Evolutionary conservation across 805 yeast species (phyloP).

Genomic region (Yamadazyma sp.): DNA sequence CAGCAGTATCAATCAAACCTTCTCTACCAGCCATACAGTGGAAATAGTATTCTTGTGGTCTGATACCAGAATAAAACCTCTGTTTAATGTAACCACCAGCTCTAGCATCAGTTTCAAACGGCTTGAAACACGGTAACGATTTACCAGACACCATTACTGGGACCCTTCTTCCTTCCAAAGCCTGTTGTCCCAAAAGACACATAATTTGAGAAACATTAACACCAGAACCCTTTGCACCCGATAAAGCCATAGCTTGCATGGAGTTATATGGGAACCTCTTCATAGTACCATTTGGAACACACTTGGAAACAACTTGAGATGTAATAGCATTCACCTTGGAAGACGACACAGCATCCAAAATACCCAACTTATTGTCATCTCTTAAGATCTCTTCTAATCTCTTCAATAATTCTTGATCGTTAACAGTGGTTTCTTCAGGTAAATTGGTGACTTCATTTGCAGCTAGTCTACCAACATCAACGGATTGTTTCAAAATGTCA

Average conservation of each 20-base stretch:
- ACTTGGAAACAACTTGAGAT: conserved; percentile 87
- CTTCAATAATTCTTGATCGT: conserved; percentile 74
- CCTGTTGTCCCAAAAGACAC: conserved; percentile 99
- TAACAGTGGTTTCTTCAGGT: conserved; percentile 39
- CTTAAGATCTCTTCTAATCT: conserved; percentile 93
- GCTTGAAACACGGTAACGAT: conserved; percentile 93
- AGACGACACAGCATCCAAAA: conserved; percentile 93
- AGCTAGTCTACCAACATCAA: conserved; percentile 84
- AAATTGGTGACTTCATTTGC: conserved; percentile 94
- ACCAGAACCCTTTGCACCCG: conserved; percentile 99
- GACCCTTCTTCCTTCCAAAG: conserved; percentile 98
- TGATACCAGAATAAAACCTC: conserved; percentile 95
- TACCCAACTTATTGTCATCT: conserved; percentile 88
- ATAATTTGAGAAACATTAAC: conserved; percentile 98
- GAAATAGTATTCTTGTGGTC: conserved; percentile 98
- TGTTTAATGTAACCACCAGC: conserved; percentile 99
- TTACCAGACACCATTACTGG: conserved; percentile 99
- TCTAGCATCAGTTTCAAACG: conserved; percentile 94
- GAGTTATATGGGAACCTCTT: conserved; percentile 93
- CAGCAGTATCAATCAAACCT: conserved; percentile 99
- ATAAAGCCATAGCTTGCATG: conserved; percentile 98
- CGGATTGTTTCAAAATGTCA: conserved; percentile 74
- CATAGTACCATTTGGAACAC: conserved; percentile 96
- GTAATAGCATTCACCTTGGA: conserved; percentile 90
- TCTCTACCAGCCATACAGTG: conserved; percentile 99